phyloP scores from a whole-genome alignment of 1,284 basidiomycete species.

The Singerocomus inundabilis region DNA sequence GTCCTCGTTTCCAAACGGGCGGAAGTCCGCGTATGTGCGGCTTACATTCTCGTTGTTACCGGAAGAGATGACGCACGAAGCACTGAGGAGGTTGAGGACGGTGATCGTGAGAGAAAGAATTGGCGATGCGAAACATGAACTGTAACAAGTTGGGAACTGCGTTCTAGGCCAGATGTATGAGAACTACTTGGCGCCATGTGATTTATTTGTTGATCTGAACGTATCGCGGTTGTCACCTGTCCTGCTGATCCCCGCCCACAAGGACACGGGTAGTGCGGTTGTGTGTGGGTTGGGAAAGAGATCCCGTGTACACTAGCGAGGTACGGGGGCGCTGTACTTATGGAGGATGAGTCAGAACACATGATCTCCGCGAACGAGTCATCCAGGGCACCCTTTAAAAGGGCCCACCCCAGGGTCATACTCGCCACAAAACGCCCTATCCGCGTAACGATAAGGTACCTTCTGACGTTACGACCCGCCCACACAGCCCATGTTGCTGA shows the following conservation, averaged over 20 bases:
- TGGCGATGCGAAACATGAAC: background rate
- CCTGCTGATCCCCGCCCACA: background rate
- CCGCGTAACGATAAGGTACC: conserved; percentile 11
- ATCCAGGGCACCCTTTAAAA: conserved; percentile 6
- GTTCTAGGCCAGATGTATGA: background rate
- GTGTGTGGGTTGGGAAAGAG: background rate
- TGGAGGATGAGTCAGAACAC: too few relatives aligned
- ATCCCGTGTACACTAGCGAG: too few relatives aligned
- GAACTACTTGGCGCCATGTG: background rate
- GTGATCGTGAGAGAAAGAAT: conserved; percentile 50
- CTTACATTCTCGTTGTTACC: conserved; percentile 72
- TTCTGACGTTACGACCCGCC: conserved; percentile 10
- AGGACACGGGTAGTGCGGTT: too few relatives aligned
- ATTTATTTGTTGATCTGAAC: background rate
- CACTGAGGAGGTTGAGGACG: conserved; percentile 58
- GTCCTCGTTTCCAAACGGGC: conserved; percentile 66
- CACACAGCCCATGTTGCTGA: too few relatives aligned
- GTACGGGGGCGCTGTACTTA: too few relatives aligned
- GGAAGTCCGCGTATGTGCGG: conserved; percentile 66
- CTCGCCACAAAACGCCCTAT: background rate
- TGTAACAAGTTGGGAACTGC: background rate
- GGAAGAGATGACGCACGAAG: conserved; percentile 71
- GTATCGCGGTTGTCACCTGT: background rate
- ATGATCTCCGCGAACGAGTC: background rate
- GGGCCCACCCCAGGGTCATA: too few relatives aligned